Evolutionary conservation across 2,329 filamentous ascomycete genomes (phyloP).

Genomic region (Arachnomyces sp.): DNA sequence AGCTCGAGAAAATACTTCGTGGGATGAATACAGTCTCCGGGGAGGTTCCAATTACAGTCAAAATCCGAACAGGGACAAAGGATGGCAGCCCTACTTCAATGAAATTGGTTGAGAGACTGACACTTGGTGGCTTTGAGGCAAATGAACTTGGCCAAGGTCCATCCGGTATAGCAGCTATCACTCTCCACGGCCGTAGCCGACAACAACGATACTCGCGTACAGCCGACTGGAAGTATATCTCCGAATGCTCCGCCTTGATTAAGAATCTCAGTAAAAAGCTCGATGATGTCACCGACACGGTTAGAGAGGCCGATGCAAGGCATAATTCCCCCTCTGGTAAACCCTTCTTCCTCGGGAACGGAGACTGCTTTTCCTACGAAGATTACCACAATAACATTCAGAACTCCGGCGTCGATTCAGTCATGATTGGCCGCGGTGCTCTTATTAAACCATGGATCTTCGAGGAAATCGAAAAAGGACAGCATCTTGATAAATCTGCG

Average conservation of each 20-base stretch:
- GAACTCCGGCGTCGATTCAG: conserved; percentile 74
- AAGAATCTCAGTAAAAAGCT: conserved; percentile 67
- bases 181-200: conserved; percentile 83
- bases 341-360: conserved; percentile 91
- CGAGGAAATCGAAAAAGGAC: conserved; percentile 84
- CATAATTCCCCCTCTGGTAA: conserved; percentile 62
- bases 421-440: conserved; percentile 95
- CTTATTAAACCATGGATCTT: conserved; percentile 98
- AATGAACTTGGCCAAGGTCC: conserved; percentile 60
- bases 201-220: conserved; percentile 88
- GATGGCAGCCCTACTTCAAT: conserved; percentile 71
- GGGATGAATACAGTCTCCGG: conserved; percentile 94
- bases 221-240: conserved; percentile 95
- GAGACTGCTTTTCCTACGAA: conserved; percentile 87
- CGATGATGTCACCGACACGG: conserved; percentile 64
- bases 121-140: conserved; percentile 69
- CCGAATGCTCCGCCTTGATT: conserved; percentile 78
- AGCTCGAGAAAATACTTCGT: conserved; percentile 87
- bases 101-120: conserved; percentile 73
- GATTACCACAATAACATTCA: conserved; percentile 77
- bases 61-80: conserved; percentile 86
- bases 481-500: conserved; percentile 93
- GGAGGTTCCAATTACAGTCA: conserved; percentile 85
- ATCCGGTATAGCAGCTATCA: conserved; percentile 87
- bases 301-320: conserved; percentile 66